Evolutionary conservation across 2,329 filamentous ascomycete genomes (phyloP).

Genomic region (Hymenoscyphus fructigenus): DNA sequence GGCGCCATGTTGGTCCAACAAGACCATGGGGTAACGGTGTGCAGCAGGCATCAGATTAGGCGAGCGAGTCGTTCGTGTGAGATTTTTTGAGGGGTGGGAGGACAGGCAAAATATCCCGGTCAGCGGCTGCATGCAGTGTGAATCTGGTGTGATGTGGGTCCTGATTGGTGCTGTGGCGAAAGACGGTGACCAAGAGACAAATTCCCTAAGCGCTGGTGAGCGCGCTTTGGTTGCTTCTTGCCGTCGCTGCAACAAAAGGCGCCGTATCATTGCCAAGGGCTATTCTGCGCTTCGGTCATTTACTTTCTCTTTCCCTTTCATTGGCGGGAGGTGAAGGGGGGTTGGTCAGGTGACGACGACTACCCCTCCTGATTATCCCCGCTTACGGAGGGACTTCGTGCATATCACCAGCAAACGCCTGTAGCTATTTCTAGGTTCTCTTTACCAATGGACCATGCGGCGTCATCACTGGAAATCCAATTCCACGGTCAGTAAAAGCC

Average conservation of each 20-base stretch:
- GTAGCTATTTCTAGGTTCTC: neutral
- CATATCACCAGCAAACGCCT: neutral
- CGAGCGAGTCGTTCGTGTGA: conserved; percentile 17
- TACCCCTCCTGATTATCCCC: neutral
- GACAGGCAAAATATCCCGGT: conserved; percentile 14
- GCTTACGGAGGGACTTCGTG: neutral
- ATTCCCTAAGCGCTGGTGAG: neutral
- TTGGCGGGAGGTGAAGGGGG: neutral
- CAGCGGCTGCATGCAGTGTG: conserved; percentile 24
- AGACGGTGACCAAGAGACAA: neutral
- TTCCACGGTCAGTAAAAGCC: conserved; percentile 4
- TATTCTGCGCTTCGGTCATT: neutral
- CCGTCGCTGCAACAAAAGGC: neutral
- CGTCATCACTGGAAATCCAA: neutral
- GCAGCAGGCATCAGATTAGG: neutral
- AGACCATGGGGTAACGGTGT: conserved; percentile 1
- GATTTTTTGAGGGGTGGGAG: neutral
- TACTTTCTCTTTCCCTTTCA: neutral
- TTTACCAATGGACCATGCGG: neutral
- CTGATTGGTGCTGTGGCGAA: conserved; percentile 16
- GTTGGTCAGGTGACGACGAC: neutral
- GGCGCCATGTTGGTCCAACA: neutral
- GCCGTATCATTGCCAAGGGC: neutral
- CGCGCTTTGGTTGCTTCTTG: neutral
- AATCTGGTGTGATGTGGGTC: conserved; percentile 22